Evolutionary conservation across 306 rosid species (phyloP), one percentile per base, ranked within the genome.

Genomic region (Dryas alaskensis): DNA sequence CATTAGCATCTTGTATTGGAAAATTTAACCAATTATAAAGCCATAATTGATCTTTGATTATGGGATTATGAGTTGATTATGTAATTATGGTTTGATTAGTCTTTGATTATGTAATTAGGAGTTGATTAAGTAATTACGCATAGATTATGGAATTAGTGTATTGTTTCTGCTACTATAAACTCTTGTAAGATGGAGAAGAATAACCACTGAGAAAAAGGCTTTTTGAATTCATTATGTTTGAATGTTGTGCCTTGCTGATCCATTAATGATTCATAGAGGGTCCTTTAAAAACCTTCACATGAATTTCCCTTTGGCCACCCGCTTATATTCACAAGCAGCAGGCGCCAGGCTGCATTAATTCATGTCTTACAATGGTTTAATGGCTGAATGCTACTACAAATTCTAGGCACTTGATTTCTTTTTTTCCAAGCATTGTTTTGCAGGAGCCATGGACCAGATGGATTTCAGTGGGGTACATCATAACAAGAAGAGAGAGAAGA

Each of bases 371-470:
- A 19, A 8, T 4, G 27, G 4, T 9, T 53, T 22, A 53, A 53
- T 53, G 19, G 37, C 37, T 31, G 37, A 31, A 1, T n/a, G 19
- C 27, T 53, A 53, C 59, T 16, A 53, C 59, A 53, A 53, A n/a
- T 53, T 53, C 59, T 53, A n/a, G 27, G 37, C 13, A 8, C 39
- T 57, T 25, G 8, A 19, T 22, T 19, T 4, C 9, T 66, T 46
- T 6, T 3, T 3, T 27, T 5, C 40, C 5, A 7, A 49, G 72
- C 59, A 68, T 50, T 68, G 45, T 64, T 79, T 54, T 69, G 60
- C 40, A 47, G 73, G 51, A 76, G 60, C 77, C 65, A 79, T 81
- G 84, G 77, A 85, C 37, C 54, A 74, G 60, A 79, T 81, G 84
- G 77, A 85, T 44, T 31, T 50, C 12, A 0, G 25, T 6, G 19